Base-by-base conservation (phyloP, 805 yeast genomes). In the Candida multigemmis region DNA sequence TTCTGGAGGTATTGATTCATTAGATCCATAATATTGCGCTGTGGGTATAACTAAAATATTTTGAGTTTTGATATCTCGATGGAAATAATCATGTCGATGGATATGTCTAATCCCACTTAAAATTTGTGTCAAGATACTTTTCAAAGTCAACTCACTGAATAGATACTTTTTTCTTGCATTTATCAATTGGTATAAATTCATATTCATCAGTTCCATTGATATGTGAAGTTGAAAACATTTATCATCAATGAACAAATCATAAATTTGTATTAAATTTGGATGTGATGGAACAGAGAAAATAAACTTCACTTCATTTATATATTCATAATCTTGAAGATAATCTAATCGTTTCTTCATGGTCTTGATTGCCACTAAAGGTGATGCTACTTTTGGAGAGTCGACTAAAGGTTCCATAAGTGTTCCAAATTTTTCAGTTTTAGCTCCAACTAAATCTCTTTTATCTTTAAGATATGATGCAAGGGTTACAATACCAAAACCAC, bases 51-150 rank as follows among this genome's bases (percentile, higher is more conserved):
- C 72, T 38, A 89, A 66, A 14, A 89, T 78, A 51, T 89, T 89
- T 44, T 89, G 96, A 0, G 98, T 97, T 52, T 89, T 89, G 25
- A 89, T 67, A 59, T 89, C 98, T 31, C 98, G 69, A 50, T 89
- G 97, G 44, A 77, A 77, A 44, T 65, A 83, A 7, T 70, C 68
- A 40, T 65, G 57, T 15, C 52, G 48, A 44, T 84, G 98, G 30
- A 89, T 85, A 50, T 89, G 96, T 31, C 74, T 69, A 16, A 87
- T 65, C 4, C 91, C 98, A 30, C 70, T 64, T 31, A 84, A 57
- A 1, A 87, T 50, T 48, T 87, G 96, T 7, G 76, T 53, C 24
- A 81, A 49, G 23, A 85, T 74, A 24, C 85, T 73, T 41, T 67
- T 75, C 34, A 83, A 48, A 3, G 85, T 74, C 16, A 53, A 53